Conservation (phyloP, 139 green algal genomes). For the Klebsormidium nitens region DNA sequence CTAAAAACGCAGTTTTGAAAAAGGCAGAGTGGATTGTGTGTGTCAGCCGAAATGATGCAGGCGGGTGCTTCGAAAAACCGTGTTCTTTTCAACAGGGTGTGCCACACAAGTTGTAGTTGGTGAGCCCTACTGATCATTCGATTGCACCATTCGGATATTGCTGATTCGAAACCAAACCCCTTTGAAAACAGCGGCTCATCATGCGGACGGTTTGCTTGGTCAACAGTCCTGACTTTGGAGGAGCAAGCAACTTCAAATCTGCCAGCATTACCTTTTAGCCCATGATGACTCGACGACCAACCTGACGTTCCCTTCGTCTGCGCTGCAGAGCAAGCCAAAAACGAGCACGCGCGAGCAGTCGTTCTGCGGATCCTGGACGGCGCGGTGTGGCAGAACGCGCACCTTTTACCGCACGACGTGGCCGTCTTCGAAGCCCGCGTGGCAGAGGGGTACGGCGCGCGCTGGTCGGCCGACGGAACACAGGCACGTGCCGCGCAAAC, state of each 20-base stretch:
- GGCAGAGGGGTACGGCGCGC: slow-evolving; percentile 2
- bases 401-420: slow-evolving; percentile 15
- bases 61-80: neutral
- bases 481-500: no score
- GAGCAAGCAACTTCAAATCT: neutral
- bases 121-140: neutral
- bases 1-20: neutral
- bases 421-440: slow-evolving; percentile 5
- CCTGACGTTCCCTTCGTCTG: neutral
- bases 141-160: neutral
- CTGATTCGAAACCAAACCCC: no score
- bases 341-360: neutral
- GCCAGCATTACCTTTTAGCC: neutral
- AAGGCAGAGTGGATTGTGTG: neutral
- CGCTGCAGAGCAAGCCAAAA: neutral
- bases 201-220: neutral
- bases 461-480: slow-evolving; percentile 7
- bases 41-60: neutral
- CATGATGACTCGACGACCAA: neutral
- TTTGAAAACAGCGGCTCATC: neutral
- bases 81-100: neutral
- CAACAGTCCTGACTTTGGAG: neutral
- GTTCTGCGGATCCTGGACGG: neutral
- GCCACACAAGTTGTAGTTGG: neutral
- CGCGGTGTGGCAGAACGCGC: slow-evolving; percentile 9